Evolutionary conservation across 225 moss, liverwort and hornwort species (phyloP), one percentile per base, ranked within the genome.

Genomic region (Straminergon stramineum): DNA sequence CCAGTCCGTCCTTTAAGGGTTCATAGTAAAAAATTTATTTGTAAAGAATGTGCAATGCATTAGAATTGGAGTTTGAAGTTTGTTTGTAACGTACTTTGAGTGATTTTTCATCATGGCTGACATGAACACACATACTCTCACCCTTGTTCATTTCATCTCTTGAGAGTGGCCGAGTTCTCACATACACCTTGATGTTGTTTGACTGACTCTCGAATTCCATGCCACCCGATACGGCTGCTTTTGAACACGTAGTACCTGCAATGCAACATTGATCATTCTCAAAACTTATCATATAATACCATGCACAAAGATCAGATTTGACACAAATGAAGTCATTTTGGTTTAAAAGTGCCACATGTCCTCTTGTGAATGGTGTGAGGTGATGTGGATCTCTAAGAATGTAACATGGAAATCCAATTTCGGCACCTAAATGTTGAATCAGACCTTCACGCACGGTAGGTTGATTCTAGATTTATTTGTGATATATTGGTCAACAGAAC

Each of bases 171-270:
- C 99, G 92, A n/a, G 95, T 94, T 56, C 97, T 92, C 18, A 97
- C 99, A 9, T 95, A 97, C 62, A 99, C 99, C 45, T 96, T 95
- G 81, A 97, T 96, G 13, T 94, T 94, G 34, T 90, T 90, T 6
- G 88, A 82, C 0, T 82, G 90, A 43, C 75, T 90, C 31, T 87
- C 87, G 28, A 63, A 55, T 37, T 92, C 87, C 43, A 43, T 63
- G 23, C 34, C 24, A 23, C 71, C 39, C 0, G 53, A 16, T 17
- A 51, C 15, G 0, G 6, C 43, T 32, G 9, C 57, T 71, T 89
- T 90, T 19, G 88, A 91, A 57, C 87, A 88, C 6, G 91, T 86
- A 7, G 84, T 70, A 3, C 89, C 94, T 94, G 8, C 26, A 81
- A 28, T 1, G 7, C 4, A 75, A 41, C 6, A 53, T 48, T 70